Evolutionary conservation across 2,329 filamentous ascomycete genomes (phyloP), one percentile per base, ranked within the genome.

Genomic region (Diaporthe vaccinii): DNA sequence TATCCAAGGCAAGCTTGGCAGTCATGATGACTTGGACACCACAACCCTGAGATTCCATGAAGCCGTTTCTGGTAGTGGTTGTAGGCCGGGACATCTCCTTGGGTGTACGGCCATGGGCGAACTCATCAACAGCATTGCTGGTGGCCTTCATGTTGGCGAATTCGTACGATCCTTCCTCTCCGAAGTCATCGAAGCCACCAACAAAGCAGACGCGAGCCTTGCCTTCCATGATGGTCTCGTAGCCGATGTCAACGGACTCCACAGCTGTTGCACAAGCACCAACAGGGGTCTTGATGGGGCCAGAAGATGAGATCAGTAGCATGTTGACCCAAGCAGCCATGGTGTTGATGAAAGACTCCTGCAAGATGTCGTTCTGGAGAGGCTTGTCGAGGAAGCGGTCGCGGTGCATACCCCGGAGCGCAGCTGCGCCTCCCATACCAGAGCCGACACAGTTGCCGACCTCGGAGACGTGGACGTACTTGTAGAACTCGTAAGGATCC

Each of bases 71-170:
- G 77, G 97, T 99, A 4, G 97, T 99, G 59, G 97, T 99, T 7
- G 96, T 97, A 6, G 97, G 97, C 77, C 97, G 93, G 44, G 97
- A 99, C 97, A 99, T 99, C 86, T 99, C 97, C 85, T 93, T 92
- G 17, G 97, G 96, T 68, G 97, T 98, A 79, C 97, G 95, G 65
- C 97, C 97, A 82, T 98, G 97, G 14, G 93, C 95, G 80, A 99
- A 95, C 84, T 99, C 97, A 79, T 98, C 96, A 77, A 98, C 94
- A 36, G 96, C 96, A 83, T 98, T 99, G 90, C 96, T 98, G 74
- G 97, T 99, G 76, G 97, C 97, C 87, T 98, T 98, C 97, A 99
- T 99, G 89, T 99, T 99, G 89, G 97, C 97, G 84, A 99, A 99
- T 85, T 99, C 97, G 82, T 98, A 99, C 1, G 97, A 99, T 71